These are phyloP conservation scores for Mycosphaerella sp. DNA, from an alignment of 2,329 filamentous ascomycete species.

Conservation along the genomic window DNA sequence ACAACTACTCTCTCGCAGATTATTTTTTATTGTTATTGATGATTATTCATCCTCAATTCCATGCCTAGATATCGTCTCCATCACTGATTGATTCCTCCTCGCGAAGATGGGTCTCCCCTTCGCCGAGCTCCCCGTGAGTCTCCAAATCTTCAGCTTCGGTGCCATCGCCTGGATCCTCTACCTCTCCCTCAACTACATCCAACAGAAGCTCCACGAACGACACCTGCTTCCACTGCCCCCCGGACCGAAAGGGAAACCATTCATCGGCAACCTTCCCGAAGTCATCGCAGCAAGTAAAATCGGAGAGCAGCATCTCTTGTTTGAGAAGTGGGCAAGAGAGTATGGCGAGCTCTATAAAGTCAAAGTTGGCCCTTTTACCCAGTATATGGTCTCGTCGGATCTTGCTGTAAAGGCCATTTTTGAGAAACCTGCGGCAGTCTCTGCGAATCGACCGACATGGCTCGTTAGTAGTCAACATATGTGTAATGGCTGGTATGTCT, in stretches of 20 bases:
- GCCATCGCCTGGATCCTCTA: neutral
- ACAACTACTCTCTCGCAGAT: no score
- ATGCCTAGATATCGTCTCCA: no score
- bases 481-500: slow-evolving; percentile 1
- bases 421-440: slow-evolving; percentile 5
- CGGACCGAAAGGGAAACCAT: neutral
- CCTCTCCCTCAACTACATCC: neutral
- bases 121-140: no score
- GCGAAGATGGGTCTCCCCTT: no score
- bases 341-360: slow-evolving; percentile 9
- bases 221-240: neutral
- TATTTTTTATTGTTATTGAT: no score
- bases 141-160: neutral
- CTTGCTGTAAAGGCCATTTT: slow-evolving; percentile 9
- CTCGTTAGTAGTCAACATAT: slow-evolving; percentile 11
- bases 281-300: neutral
- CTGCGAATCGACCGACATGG: slow-evolving; percentile 8
- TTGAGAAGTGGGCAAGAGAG: slow-evolving; percentile 5
- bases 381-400: slow-evolving; percentile 9
- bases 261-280: slow-evolving; percentile 2
- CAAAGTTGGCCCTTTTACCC: slow-evolving; percentile 6
- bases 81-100: no score
- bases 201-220: neutral
- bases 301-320: slow-evolving; percentile 9
- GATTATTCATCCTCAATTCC: no score